Base-by-base conservation (phyloP, 2,329 filamentous ascomycete genomes). In the Scedosporium dehoogii region DNA sequence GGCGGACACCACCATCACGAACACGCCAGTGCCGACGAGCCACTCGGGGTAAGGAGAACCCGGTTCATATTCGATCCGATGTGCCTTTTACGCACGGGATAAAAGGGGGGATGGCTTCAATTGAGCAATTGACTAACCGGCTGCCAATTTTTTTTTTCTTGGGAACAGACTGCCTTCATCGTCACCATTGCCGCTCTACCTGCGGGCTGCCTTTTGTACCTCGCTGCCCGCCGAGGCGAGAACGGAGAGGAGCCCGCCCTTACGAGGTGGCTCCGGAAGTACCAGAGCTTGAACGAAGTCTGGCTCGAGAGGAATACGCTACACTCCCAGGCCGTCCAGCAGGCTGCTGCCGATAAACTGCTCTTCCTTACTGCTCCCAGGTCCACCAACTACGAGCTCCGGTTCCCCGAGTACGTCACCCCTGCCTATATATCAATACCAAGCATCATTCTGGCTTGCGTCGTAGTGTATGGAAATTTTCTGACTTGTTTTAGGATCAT, bases 331-430 rank as follows among this genome's bases (percentile, higher is more conserved):
- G 72, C 78, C 23, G 68, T 80, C 66, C 79, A 85, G 70, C 81
- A 85, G 74, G 83, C 83, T 55, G 80, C 80, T 53, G 80, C 76
- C 70, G 82, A 85, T 74, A 81, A 78, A 69, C 80, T 84, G 67
- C 75, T 85, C 60, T 79, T 85, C 67, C 71, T 77, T 67, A 75
- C 79, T 67, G 73, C 72, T 61, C 72, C 70, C 42, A 76, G 76
- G 70, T 77, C 76, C 70, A 70, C 69, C 66, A 76, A 76, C 66
- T 73, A 82, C 67, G 81, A 85, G 65, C 76, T 85, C 66, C 77
- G 78, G 67, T 83, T 73, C 66, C 83, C 83, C 55, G 83, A 86
- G 83, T 86, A 78, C 65, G 82, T 80, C 29, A 14, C 33, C 3
- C 33, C 33, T 38, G 33, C 33, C 33, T 14, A 12, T 38, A 38